Evolutionary conservation across 2,329 filamentous ascomycete species (phyloP), one percentile per base, ranked within the genome.

Genomic region (Fusarium sarcochroum): DNA sequence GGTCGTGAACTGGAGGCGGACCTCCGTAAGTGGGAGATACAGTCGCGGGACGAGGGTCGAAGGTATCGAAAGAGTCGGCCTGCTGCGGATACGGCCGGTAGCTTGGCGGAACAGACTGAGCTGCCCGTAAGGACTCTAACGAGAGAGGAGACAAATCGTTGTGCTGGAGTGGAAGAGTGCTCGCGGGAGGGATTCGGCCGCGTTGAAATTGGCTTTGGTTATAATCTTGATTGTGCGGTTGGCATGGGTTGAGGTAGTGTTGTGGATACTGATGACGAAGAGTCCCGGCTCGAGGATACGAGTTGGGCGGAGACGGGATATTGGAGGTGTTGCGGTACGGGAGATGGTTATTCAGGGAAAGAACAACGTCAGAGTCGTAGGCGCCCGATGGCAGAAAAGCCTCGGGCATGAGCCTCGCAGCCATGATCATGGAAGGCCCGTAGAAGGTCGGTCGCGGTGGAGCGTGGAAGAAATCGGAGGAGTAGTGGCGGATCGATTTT

Each of bases 341-440:
- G 3, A 71, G 48, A 42, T 62, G 66, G 35, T 62, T 60, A 34
- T 63, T 67, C 47, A 73, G 47, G 53, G 70, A 56, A 46, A 68
- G 60, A 51, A 60, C 45, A 56, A 57, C 45, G 49, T 73, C 70
- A 47, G 60, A 46, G 41, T 75, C 70, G 58, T 74, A 70, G 46
- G 65, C 70, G 58, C 73, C 73, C 44, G 73, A 70, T 42, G 73
- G 73, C 65, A 75, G 56, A 64, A 75, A 75, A 46, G 73, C 70
- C 50, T 74, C 72, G 47, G 73, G 63, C 25, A 68, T 70, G 44
- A 75, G 52, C 40, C 69, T 71, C 49, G 69, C 58, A 48, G 73
- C 60, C 73, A 74, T 74, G 55, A 66, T 71, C 63, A 58, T 63
- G 64, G 52, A 63, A 58, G 62, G 41, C 37, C 37, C 49, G 69